Conservation (phyloP, 2,329 filamentous ascomycete species). For the Knoxdaviesia proteae region DNA sequence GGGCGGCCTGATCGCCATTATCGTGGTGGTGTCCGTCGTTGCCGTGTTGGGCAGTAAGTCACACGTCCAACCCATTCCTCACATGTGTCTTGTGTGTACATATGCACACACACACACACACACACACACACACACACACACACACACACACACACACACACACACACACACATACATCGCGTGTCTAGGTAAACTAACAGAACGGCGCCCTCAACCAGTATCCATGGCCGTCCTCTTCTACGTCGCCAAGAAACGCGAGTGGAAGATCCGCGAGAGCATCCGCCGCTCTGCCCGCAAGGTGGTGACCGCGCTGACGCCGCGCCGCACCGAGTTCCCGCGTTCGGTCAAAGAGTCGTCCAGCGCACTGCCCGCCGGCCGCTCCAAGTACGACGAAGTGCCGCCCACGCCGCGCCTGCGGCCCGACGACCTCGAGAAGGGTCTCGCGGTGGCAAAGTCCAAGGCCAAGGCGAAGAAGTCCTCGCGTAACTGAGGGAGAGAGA, state of each 20-base stretch:
- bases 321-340: slow-evolving; percentile 37
- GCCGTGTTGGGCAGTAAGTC: slow-evolving; percentile 47
- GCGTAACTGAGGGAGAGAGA: slow-evolving; percentile 6
- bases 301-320: slow-evolving; percentile 39
- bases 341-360: slow-evolving; percentile 23
- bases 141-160: background rate
- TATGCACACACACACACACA: slow-evolving; percentile 2
- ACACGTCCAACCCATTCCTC: background rate
- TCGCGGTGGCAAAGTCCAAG: slow-evolving; percentile 16
- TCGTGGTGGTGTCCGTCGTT: slow-evolving; percentile 41
- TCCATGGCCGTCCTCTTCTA: slow-evolving; percentile 50
- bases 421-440: slow-evolving; percentile 39
- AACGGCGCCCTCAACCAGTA: slow-evolving; percentile 20
- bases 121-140: slow-evolving; percentile 5
- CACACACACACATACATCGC: slow-evolving; percentile 4
- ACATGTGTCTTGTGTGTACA: background rate
- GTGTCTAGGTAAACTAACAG: slow-evolving; percentile 2
- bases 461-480: slow-evolving; percentile 2
- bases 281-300: slow-evolving; percentile 45
- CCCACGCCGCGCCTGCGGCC: slow-evolving; percentile 33
- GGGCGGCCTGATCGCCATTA: slow-evolving; percentile 53
- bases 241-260: slow-evolving; percentile 66
- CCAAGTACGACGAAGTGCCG: slow-evolving; percentile 33
- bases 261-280: slow-evolving; percentile 55
- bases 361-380: slow-evolving; percentile 11